These are phyloP conservation scores for Plasmodium knowlesi DNA, from an alignment of 169 alveolate species.

Conservation along the genomic window DNA sequence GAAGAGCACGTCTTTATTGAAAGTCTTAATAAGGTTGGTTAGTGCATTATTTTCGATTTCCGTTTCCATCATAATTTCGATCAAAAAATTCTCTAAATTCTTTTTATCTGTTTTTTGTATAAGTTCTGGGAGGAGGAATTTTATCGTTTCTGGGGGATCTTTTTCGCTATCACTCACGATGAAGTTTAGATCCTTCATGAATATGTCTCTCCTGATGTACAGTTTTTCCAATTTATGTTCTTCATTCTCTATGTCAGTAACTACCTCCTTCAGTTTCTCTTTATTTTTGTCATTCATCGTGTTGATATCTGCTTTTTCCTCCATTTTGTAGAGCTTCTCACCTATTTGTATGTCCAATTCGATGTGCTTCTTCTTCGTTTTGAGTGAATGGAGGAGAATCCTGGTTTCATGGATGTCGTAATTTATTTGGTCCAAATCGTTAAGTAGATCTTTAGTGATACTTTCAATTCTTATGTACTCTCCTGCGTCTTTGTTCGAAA, in stretches of 20 bases:
- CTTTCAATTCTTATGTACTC: slow-evolving; percentile 3
- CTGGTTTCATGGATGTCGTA: background rate
- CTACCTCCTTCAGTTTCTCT: background rate
- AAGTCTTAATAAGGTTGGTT: background rate
- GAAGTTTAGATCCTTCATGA: slow-evolving; percentile 15
- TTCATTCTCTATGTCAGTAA: background rate
- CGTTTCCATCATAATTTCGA: background rate
- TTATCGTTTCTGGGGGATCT: slow-evolving; percentile 21
- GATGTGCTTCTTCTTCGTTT: background rate
- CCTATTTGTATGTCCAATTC: slow-evolving; percentile 6
- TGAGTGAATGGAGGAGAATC: background rate
- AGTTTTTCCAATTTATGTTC: background rate
- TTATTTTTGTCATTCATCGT: slow-evolving; percentile 1
- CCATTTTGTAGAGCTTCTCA: background rate
- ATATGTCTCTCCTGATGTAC: slow-evolving; percentile 14
- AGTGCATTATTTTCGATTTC: slow-evolving; percentile 28
- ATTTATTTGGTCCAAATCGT: background rate
- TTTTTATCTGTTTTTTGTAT: background rate
- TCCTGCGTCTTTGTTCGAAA: background rate
- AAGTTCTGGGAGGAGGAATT: background rate
- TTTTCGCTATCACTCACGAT: slow-evolving; percentile 10
- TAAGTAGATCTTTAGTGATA: background rate
- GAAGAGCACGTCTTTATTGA: background rate
- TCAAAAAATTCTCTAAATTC: slow-evolving; percentile 3
- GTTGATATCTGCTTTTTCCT: background rate